Evolutionary conservation across 352 stramenopile genomes (phyloP), one percentile per base, ranked within the genome.

Genomic region (Phytopythium helicoides): DNA sequence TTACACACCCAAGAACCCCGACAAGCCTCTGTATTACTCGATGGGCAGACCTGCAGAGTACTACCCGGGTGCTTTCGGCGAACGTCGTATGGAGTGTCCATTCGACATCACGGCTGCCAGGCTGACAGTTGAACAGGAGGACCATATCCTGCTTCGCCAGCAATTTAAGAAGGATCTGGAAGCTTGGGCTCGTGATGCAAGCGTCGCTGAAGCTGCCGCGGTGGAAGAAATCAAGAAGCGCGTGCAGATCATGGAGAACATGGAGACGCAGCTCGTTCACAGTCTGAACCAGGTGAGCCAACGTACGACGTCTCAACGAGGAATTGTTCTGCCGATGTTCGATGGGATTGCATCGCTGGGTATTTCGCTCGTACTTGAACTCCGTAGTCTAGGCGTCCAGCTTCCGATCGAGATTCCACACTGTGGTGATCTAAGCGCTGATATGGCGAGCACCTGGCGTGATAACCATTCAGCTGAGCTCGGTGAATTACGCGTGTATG

Each of bases 341-440:
- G 68, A 88, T 38, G 71, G 70, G 53, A 81, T 86, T 23, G 81
- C 76, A 19, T 35, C 62, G 22, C 57, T 89, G 1, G 81, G 81
- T 22, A 60, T 86, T 22, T 91, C 81, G 21, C 57, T 84, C 15
- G 73, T 91, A 46, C 62, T 86, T 47, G 71, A 86, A 49, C 54
- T 89, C 11, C 75, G 78, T 19, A 66, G 45, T 15, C 59, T 87
- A 35, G 58, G 70, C 2, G 60, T 89, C 18, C 56, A 82, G 23
- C 15, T 91, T 25, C 77, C 80, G 14, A 82, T 87, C 52, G 78
- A 89, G 44, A 64, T 89, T 14, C 77, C 77, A 14, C 77, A 89
- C 45, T 91, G 81, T 36, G 76, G 77, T 8, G 77, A 89, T 56
- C 79, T 91, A 15, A 62, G 64, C 41, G 48, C 66, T 25, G 49